Base-by-base conservation (phyloP, 2,329 filamentous ascomycete genomes). In the Fusarium coicis region DNA sequence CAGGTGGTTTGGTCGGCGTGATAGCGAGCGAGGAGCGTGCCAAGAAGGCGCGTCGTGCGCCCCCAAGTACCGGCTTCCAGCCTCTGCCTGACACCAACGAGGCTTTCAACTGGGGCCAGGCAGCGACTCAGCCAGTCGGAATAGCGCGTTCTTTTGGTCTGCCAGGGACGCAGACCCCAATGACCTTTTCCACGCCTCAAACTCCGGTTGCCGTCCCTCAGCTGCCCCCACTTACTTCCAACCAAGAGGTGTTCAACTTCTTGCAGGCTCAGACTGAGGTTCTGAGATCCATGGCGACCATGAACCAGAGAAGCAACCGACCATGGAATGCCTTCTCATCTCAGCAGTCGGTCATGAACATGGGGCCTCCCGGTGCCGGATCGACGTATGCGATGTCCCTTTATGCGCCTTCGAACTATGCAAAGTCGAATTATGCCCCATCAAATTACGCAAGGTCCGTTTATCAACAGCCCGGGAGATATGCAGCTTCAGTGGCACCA, bases 21-120 rank as follows among this genome's bases (percentile, higher is more conserved):
- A 72, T 72, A 68, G 69, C 69, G 16, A 68, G 34, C 5, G 63
- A 72, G 26, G 69, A 72, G 52, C 63, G 63, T 30, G 67, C 68
- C 11, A 72, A 72, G 18, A 69, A 59, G 4, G 44, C 37, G 30
- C 68, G 69, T 16, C 68, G 68, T 23, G 46, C 46, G 7, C n/a
- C n/a, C 15, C 69, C 69, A 6, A 70, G 67, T 16, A 54, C 67
- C n/a, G 54, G 63, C 16, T 72, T 72, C 39, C 68, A 72, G 15
- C 69, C 68, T 12, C 46, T 72, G 7, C 44, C 53, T 10, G 54
- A 68, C 23, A 64, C 68, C 5, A 68, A 72, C 15, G 60, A 58
- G 11, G 55, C 63, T 30, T 72, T 72, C 46, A 68, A n/a, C 10
- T 69, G 65, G 66, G 10, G 23, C 8, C 50, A 36, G 4, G n/a